A percentile compares a stretch with the other conserved stretches of the same genome.
Evolutionary conservation across 352 stramenopile genomes (phyloP).

Genomic region (Globisporangium canariense): DNA sequence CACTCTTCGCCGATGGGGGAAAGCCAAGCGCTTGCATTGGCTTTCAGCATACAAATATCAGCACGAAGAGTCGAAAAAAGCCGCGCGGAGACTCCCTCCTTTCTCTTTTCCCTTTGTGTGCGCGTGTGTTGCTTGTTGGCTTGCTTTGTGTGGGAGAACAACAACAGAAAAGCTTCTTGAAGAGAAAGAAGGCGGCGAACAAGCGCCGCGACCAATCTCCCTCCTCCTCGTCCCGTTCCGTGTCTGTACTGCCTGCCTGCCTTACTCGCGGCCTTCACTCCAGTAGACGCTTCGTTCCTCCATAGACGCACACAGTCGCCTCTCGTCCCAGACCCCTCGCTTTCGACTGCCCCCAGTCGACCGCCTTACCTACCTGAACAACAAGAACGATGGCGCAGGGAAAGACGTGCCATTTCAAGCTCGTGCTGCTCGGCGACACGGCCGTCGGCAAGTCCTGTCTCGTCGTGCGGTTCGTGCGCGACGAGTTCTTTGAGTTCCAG

Average conservation of each 20-base stretch:
- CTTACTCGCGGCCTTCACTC: neutral
- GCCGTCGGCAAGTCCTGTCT: conserved; percentile 99
- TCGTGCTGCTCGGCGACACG: conserved; percentile 99
- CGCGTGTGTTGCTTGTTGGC: neutral
- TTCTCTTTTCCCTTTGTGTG: neutral
- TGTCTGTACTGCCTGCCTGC: neutral
- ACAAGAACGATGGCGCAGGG: conserved; percentile 65
- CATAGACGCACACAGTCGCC: conserved; percentile 1
- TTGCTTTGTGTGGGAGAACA: conserved; percentile 12
- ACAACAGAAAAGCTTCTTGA: conserved; percentile 19
- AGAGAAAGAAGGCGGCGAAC: conserved; percentile 13
- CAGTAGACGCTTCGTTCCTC: neutral
- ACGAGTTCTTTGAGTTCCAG: conserved; percentile 99
- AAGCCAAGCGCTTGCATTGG: neutral
- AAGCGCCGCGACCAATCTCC: conserved; percentile 11
- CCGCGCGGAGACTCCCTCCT: neutral
- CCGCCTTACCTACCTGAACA: neutral
- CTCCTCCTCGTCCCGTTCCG: neutral
- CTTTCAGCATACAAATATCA: neutral
- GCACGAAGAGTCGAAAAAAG: neutral
- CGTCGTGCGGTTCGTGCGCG: conserved; percentile 98
- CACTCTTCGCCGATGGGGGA: too few relatives aligned
- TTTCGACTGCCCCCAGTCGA: neutral
- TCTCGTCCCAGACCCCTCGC: neutral
- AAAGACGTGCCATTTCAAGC: conserved; percentile 97